A percentile compares a stretch with the other conserved stretches of the same genome.
Conservation (phyloP, 768 basidiomycete species). For the Tubosaeta brunneosetosa region DNA sequence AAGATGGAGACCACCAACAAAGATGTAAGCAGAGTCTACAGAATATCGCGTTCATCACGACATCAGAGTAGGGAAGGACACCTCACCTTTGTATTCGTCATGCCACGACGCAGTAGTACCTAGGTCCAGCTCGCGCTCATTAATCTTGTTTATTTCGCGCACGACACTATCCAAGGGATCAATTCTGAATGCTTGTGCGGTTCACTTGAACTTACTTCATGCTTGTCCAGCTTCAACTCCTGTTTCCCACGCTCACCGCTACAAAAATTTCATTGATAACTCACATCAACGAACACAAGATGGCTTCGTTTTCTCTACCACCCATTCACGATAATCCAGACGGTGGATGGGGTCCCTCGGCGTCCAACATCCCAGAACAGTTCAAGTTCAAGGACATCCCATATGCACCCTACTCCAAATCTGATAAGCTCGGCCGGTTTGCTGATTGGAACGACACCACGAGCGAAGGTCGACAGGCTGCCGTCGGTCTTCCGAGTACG, state of each 20-base stretch:
- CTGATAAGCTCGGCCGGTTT: conserved; percentile 95
- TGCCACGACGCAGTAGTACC: conserved; percentile 84
- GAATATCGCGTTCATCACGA: conserved; percentile 1
- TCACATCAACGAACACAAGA: conserved; percentile 26
- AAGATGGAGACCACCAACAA: conserved; percentile 80
- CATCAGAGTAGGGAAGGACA: not conserved
- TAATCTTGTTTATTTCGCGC: conserved; percentile 90
- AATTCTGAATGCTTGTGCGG: not conserved
- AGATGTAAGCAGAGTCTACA: conserved; percentile 91
- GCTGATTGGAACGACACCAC: conserved; percentile 94
- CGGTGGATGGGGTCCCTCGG: conserved; percentile 88
- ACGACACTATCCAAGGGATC: conserved; percentile 59
- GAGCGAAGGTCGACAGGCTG: conserved; percentile 55
- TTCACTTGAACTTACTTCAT: conserved; percentile 63
- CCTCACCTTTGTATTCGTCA: conserved; percentile 82
- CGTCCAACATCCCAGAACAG: conserved; percentile 77
- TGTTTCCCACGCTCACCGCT: conserved; percentile 21
- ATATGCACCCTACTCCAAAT: conserved; percentile 97
- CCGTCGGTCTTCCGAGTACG: conserved; percentile 44
- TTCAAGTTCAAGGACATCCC: conserved; percentile 99
- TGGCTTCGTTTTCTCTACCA: conserved; percentile 83
- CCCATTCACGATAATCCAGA: conserved; percentile 88
- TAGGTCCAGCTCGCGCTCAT: conserved; percentile 81
- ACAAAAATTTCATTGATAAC: conserved; percentile 20
- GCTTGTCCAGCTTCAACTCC: conserved; percentile 19